Evolutionary conservation across 1,284 basidiomycete species (phyloP).

Genomic region (Tilletia walkeri): DNA sequence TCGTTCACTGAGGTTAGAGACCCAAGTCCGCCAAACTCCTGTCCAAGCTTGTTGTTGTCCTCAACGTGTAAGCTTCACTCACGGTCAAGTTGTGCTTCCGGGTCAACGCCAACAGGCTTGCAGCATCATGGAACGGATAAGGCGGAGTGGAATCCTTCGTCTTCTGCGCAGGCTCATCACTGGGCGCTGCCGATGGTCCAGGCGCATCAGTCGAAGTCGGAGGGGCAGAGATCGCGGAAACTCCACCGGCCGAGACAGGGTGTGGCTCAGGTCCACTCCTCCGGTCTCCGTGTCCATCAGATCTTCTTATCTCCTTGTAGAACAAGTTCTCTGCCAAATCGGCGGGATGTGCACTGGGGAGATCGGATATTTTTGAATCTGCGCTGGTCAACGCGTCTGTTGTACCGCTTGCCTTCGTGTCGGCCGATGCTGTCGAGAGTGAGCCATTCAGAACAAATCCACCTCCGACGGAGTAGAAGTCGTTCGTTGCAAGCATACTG

Average conservation of each 20-base stretch:
- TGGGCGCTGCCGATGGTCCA: too few relatives aligned
- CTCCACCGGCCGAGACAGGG: too few relatives aligned
- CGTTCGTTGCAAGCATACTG: conserved; percentile 85
- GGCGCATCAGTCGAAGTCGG: too few relatives aligned
- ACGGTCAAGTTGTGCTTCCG: conserved; percentile 72
- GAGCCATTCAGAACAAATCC: conserved; percentile 52
- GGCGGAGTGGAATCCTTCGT: conserved; percentile 63
- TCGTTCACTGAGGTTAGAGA: neutral
- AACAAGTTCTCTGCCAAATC: conserved; percentile 83
- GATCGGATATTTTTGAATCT: neutral
- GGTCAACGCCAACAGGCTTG: conserved; percentile 73
- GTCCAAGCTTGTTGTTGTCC: neutral
- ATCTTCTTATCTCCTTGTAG: conserved; percentile 84
- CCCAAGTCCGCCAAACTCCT: neutral
- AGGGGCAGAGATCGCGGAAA: too few relatives aligned
- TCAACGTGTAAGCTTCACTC: neutral
- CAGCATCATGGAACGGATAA: conserved; percentile 79
- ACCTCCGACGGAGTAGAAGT: conserved; percentile 68
- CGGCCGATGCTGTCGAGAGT: conserved; percentile 31
- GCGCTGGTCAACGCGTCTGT: neutral
- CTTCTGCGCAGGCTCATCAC: too few relatives aligned
- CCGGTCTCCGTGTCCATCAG: neutral
- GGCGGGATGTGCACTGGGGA: conserved; percentile 57
- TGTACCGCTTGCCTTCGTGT: neutral
- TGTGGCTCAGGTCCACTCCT: neutral